Evolutionary conservation across 2,329 filamentous ascomycete genomes (phyloP), one percentile per base, ranked within the genome.

Genomic region (Alternaria sp.): DNA sequence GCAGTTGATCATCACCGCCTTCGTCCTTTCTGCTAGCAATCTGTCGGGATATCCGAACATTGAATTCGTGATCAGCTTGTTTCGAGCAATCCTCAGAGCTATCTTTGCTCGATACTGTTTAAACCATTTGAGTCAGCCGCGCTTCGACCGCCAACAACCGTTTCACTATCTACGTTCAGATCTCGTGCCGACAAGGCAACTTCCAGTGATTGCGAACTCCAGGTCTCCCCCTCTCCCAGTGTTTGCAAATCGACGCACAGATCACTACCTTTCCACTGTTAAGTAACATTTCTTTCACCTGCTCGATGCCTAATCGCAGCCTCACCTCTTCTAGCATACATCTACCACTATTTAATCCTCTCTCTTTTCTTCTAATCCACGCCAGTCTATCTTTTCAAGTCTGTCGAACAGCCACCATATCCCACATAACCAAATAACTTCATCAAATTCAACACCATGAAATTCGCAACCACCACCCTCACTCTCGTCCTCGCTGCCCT

Each of bases 401-500:
- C 22, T 10, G 16, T 20, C 28, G 12, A 12, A 5, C 34, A 30
- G 22, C 34, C 54, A 49, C n/a, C 6, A 38, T 11, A 30, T 30
- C 9, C 1, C 4, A 30, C 28, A 30, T 12, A 3, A 10, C 41
- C 38, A 45, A 38, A 36, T 11, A 0, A 32, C 30, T 32, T 32
- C 20, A 27, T 18, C 36, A 36, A n/a, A 1, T 18, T 5, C 43
- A 32, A 14, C 28, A 28, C 18, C 18, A 49, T 59, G 57, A 41
- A 55, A 18, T 38, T 41, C 11, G 36, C 43, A 2, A 36, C 50
- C 16, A 27, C 52, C 27, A 41, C 7, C 10, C 10, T 49, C 28
- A 4, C 49, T 12, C 27, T 25, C 51, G 16, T 28, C 34, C 27
- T 59, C n/a, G 28, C 57, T 5, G 20, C 57, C 28, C 28, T 59